Evolutionary conservation across 2,329 filamentous ascomycete genomes (phyloP), one percentile per base, ranked within the genome.

Genomic region (Dactylellina leptospora): DNA sequence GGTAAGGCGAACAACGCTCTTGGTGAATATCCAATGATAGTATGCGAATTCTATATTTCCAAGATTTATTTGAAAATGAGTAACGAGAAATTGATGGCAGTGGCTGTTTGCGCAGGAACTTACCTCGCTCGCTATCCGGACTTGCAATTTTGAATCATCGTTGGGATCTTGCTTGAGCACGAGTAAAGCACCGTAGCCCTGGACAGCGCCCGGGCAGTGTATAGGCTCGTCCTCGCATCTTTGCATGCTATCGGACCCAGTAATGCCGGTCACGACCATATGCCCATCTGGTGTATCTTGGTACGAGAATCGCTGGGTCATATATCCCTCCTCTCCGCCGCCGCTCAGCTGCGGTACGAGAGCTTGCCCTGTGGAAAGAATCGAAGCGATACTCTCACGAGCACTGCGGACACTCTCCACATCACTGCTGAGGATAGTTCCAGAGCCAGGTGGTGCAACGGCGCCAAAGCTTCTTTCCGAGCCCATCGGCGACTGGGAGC

Each of bases 161-260:
- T 91, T 87, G 78, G 56, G 54, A 28, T 75, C 74, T 27, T 71
- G 90, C 59, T 88, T 85, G 18, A 96, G 79, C 0, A 88, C 91
- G 28, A 96, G 77, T 22, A 96, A 81, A 2, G 90, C 83, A 0
- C 92, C 92, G 75, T 96, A 96, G 0, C 86, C 84, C 78, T 96
- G 92, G 0, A 93, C 81, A 0, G 90, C 90, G 30, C 92, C 92
- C 0, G 92, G 92, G 0, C 92, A 89, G 75, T 93, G 91, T 23
- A 96, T 96, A 0, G 92, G 92, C 77, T 96, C 92, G 77, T 96
- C 92, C 79, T 96, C 92, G 77, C 92, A 96, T 56, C 87, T 85
- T 78, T 96, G 90, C 45, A 95, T 81, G 0, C 84, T 86, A 1
- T 87, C 84, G 18, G 73, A 36, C 1, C 87, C 88, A 58, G 91